phyloP scores from a whole-genome alignment of 1,139 yeast species.

The Hanseniaspora uvarum region DNA sequence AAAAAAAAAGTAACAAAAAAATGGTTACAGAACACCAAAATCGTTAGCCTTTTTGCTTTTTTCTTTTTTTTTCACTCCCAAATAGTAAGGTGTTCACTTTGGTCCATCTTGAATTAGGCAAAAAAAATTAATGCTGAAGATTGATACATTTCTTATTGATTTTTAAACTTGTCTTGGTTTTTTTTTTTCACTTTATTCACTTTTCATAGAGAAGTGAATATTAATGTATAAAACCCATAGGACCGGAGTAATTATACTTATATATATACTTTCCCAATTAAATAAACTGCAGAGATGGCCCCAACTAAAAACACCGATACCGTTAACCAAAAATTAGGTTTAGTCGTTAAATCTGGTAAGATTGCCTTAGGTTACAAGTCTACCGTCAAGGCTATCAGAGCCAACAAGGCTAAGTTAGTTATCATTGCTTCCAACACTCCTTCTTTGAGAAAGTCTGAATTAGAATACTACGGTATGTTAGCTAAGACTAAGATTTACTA shows the following conservation, averaged over 20 bases:
- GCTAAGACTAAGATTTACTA: slow-evolving; percentile 92
- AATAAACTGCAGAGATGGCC: slow-evolving; percentile 39
- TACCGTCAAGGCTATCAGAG: slow-evolving; percentile 95
- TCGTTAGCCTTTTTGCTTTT: neutral
- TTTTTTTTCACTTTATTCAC: too few species aligned
- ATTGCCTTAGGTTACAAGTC: slow-evolving; percentile 99
- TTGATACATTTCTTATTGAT: neutral
- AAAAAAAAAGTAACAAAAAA: neutral
- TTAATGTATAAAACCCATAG: neutral
- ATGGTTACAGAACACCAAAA: neutral
- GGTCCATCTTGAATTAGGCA: neutral
- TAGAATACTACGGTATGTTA: slow-evolving; percentile 99
- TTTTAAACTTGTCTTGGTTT: neutral
- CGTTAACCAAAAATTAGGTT: slow-evolving; percentile 97
- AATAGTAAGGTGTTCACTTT: too few species aligned
- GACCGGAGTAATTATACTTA: slow-evolving; percentile 16
- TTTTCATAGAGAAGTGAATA: neutral
- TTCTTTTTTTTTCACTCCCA: neutral
- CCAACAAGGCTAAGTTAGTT: slow-evolving; percentile 97
- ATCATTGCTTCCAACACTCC: slow-evolving; percentile 99
- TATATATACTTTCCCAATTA: slow-evolving; percentile 16
- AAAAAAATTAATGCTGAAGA: neutral
- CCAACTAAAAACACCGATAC: slow-evolving; percentile 84
- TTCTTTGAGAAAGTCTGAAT: slow-evolving; percentile 98
- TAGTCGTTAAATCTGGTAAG: slow-evolving; percentile 98